A percentile compares a stretch with the other conserved stretches of the same genome.
Conservation (phyloP, 2,329 filamentous ascomycete species). For the Eutypa lata region DNA sequence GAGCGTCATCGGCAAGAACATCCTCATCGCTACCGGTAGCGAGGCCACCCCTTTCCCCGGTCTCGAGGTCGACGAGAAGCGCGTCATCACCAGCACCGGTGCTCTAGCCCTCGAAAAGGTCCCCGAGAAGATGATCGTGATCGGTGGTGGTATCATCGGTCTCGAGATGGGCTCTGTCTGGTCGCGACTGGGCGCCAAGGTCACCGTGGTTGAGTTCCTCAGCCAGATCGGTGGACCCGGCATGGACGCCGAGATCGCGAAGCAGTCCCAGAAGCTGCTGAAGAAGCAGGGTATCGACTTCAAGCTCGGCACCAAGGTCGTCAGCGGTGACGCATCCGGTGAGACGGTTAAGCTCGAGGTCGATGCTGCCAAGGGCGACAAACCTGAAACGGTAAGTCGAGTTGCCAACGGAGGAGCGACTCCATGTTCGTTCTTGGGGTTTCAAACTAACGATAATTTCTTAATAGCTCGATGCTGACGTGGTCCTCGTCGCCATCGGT, state of each 20-base stretch:
- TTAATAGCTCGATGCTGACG: constrained; percentile 80
- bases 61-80: constrained; percentile 94
- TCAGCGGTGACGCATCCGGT: constrained; percentile 75
- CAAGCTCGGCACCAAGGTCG: constrained; percentile 95
- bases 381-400: constrained; percentile 75
- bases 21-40: constrained; percentile 93
- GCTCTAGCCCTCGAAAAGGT: constrained; percentile 87
- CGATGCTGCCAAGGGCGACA: constrained; percentile 94
- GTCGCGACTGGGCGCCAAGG: constrained; percentile 89
- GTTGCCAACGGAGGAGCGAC: no score
- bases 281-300: constrained; percentile 97
- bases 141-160: constrained; percentile 97
- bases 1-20: constrained; percentile 87
- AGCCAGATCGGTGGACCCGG: constrained; percentile 95
- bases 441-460: constrained; percentile 1
- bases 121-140: constrained; percentile 94
- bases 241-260: constrained; percentile 93
- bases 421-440: no score
- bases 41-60: constrained; percentile 97
- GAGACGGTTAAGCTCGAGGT: constrained; percentile 78
- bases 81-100: constrained; percentile 93
- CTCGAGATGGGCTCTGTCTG: constrained; percentile 98
- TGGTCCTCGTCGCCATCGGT: constrained; percentile 94
- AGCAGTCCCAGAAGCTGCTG: constrained; percentile 87
- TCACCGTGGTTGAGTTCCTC: constrained; percentile 96